Conservation (phyloP, 495 filamentous ascomycete genomes). For the Trichocladium antarcticum region DNA sequence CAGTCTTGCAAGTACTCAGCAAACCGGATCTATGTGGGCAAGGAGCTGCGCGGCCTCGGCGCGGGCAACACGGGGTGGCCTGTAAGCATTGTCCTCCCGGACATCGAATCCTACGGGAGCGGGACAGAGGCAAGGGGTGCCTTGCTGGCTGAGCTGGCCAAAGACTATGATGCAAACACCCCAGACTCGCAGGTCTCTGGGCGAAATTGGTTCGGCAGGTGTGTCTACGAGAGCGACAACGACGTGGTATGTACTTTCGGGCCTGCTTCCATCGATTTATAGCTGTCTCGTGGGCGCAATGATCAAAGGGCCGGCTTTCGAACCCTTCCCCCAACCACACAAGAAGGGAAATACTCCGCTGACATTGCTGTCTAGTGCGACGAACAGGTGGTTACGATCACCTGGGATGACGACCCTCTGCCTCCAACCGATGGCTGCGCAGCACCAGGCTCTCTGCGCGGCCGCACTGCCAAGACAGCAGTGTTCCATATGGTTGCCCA, state of each 20-base stretch:
- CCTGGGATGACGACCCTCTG: conserved; percentile 61
- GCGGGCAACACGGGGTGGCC: conserved; percentile 64
- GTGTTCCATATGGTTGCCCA: conserved; percentile 89
- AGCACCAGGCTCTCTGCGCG: conserved; percentile 16
- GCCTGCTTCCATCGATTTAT: no score
- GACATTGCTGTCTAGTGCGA: no score
- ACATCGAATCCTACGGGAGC: conserved; percentile 64
- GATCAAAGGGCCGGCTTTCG: no score
- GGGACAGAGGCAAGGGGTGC: conserved; percentile 29
- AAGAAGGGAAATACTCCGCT: no score
- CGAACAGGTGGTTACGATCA: conserved; percentile 77
- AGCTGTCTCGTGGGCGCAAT: no score
- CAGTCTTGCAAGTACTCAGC: conserved; percentile 70
- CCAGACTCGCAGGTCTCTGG: conserved; percentile 45
- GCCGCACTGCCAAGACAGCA: conserved; percentile 67
- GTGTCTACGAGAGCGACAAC: conserved; percentile 88
- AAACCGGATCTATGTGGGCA: conserved; percentile 62
- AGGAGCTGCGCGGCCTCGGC: conserved; percentile 32
- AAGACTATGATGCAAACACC: conserved; percentile 52
- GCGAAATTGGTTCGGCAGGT: conserved; percentile 80
- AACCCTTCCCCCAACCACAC: no score
- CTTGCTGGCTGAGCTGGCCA: conserved; percentile 44
- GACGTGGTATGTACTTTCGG: no score
- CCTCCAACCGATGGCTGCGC: background rate
- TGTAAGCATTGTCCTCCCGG: conserved; percentile 73